Conservation (phyloP, 164 flowering plant species). For the Vitis cinerea region DNA sequence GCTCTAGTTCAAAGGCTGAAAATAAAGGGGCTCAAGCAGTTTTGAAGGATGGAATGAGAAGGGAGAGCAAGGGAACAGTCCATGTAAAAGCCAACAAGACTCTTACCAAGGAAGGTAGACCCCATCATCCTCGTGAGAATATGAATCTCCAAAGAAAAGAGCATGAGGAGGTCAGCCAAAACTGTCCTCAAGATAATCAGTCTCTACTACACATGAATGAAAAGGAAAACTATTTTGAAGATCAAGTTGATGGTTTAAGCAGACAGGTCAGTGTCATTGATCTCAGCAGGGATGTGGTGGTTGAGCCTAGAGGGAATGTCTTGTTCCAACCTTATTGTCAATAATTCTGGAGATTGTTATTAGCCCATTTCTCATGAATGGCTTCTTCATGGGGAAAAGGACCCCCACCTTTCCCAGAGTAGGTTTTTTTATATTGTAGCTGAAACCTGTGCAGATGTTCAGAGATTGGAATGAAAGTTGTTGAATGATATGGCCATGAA, state of each 20-base stretch:
- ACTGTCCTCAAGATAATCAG: neutral
- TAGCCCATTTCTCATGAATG: too few relatives aligned
- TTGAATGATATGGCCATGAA: too few relatives aligned
- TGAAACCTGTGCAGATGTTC: too few relatives aligned
- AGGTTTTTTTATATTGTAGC: too few relatives aligned
- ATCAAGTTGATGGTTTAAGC: slow-evolving; percentile 23
- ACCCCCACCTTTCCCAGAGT: too few relatives aligned
- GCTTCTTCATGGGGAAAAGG: too few relatives aligned
- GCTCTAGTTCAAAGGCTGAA: slow-evolving; percentile 6
- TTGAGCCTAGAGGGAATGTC: slow-evolving; percentile 5
- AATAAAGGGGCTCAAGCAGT: slow-evolving; percentile 1
- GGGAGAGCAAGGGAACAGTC: neutral
- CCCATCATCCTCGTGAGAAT: neutral
- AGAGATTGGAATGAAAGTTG: too few relatives aligned
- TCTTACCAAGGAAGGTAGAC: slow-evolving; percentile 5
- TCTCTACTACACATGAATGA: slow-evolving; percentile 4
- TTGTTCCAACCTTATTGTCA: too few relatives aligned
- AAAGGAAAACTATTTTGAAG: slow-evolving; percentile 28
- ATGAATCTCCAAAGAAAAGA: neutral
- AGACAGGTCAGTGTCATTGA: slow-evolving; percentile 17
- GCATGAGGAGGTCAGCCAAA: neutral
- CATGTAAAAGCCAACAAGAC: neutral
- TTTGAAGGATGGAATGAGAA: neutral
- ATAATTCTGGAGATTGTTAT: too few relatives aligned
- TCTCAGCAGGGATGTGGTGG: slow-evolving; percentile 9